Percentiles rank a stretch among this genome's conserved stretches.
These are phyloP conservation scores for Linum usitatissimum DNA, from an alignment of 345 rosid genomes.

Conservation along the genomic window DNA sequence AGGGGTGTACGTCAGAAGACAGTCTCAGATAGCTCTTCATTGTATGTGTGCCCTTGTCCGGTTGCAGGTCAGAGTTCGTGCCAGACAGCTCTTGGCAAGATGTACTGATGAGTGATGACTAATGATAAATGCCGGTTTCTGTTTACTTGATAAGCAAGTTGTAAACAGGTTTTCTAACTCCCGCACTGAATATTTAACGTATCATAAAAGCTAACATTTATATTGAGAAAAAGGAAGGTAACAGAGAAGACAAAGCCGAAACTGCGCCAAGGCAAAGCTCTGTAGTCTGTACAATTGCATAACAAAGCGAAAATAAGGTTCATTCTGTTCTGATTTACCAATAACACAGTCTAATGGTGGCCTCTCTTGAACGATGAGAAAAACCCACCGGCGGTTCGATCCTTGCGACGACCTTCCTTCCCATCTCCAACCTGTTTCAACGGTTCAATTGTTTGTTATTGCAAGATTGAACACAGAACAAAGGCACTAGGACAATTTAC, in stretches of 20 bases:
- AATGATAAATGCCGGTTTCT: background rate
- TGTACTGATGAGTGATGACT: conserved; percentile 9
- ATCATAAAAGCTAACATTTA: background rate
- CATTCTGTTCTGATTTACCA: background rate
- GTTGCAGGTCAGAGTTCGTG: conserved; percentile 65
- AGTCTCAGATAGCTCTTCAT: conserved; percentile 52
- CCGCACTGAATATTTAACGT: background rate
- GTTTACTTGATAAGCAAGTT: background rate
- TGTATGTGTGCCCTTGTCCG: conserved; percentile 73
- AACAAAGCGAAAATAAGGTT: background rate
- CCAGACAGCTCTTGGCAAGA: conserved; percentile 49
- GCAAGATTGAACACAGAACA: background rate
- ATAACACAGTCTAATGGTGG: conserved; percentile 27
- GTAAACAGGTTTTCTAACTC: background rate
- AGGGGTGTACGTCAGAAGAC: conserved; percentile 53
- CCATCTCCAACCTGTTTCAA: conserved; percentile 47
- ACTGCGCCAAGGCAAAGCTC: background rate
- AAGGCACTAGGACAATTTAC: conserved; percentile 1
- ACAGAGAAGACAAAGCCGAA: background rate
- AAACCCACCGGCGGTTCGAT: conserved; percentile 31
- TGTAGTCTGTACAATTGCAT: background rate
- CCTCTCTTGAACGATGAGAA: conserved; percentile 42
- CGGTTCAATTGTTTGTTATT: background rate
- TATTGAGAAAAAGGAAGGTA: too few relatives aligned
- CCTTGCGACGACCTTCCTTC: conserved; percentile 36